These are phyloP conservation scores for Chlamydomonas eustigma DNA, from an alignment of 139 green algal species.

Conservation along the genomic window DNA sequence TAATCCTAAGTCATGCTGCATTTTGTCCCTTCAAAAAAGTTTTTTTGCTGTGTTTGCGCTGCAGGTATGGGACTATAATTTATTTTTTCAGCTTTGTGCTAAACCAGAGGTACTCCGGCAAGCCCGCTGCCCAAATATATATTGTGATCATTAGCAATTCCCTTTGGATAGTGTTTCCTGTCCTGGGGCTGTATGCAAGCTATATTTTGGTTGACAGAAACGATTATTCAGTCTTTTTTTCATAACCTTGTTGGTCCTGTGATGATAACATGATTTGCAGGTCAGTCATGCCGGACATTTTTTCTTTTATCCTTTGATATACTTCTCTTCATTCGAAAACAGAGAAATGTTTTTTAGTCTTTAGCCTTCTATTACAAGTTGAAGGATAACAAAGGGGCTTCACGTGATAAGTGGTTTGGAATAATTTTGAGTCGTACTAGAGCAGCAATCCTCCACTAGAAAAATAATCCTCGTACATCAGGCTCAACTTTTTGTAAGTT, in stretches of 20 bases:
- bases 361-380: no score
- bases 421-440: no score
- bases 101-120: slow-evolving; percentile 20
- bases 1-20: not conserved
- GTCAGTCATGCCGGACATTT: no score
- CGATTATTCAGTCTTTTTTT: not conserved
- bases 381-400: no score
- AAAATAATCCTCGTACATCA: not conserved
- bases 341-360: no score
- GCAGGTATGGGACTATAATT: slow-evolving; percentile 30
- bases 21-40: not conserved
- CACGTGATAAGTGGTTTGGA: no score
- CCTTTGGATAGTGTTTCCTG: slow-evolving; percentile 44
- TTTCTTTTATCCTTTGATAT: no score
- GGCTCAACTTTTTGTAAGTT: not conserved
- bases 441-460: no score
- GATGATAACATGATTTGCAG: no score
- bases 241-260: no score
- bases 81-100: slow-evolving; percentile 94
- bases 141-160: slow-evolving; percentile 31
- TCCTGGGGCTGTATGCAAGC: slow-evolving; percentile 25
- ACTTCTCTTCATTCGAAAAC: no score
- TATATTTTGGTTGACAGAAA: slow-evolving; percentile 10
- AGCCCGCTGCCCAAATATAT: not conserved
- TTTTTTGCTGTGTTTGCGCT: not conserved